Evolutionary conservation across 805 yeast species (phyloP), one percentile per base, ranked within the genome.

Genomic region (Wickerhamiella nectarea): DNA sequence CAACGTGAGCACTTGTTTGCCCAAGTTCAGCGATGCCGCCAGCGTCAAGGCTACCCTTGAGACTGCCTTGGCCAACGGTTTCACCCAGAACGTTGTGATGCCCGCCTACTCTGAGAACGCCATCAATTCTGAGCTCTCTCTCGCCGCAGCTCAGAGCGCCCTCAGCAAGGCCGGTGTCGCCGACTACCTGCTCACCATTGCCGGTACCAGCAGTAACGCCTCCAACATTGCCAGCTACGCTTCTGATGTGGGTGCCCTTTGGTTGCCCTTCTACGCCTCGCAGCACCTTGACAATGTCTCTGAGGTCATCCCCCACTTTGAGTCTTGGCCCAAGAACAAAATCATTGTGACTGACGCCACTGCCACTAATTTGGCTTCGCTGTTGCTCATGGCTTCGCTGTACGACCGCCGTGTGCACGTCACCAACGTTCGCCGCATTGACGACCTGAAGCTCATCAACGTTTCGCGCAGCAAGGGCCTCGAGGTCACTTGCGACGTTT

Each of bases 321-420:
- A 78, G 50, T 66, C 75, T 28, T 87, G 96, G 95, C 94, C 95
- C 43, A 69, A 71, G 41, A 64, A 64, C 55, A 86, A 85, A 67
- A 89, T 91, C 47, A 80, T 89, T 48, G 72, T 87, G 50, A 85
- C 95, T 34, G 96, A 89, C 64, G 95, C 97, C 40, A 78, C 75
- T 60, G 78, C 89, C 20, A 82, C 95, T 33, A 89, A 85, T 56
- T 70, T 89, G 57, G 97, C 97, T n/a, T 82, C 95, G 3, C 80
- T 87, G 36, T 68, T 89, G 60, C 72, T 89, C 56, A 69, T 89
- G 64, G 94, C 96, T 36, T 81, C 95, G 21, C 72, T 89, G 59
- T 86, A 83, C 69, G 73, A 68, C 65, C 75, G 94, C 57, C 69
- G 85, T 34, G 80, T 89, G 51, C 97, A 89, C 63, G 78, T 89